A percentile compares a stretch with the other conserved stretches of the same genome.
phyloP scores from a whole-genome alignment of 352 stramenopile genomes.

The Saprolegnia parasitica region DNA sequence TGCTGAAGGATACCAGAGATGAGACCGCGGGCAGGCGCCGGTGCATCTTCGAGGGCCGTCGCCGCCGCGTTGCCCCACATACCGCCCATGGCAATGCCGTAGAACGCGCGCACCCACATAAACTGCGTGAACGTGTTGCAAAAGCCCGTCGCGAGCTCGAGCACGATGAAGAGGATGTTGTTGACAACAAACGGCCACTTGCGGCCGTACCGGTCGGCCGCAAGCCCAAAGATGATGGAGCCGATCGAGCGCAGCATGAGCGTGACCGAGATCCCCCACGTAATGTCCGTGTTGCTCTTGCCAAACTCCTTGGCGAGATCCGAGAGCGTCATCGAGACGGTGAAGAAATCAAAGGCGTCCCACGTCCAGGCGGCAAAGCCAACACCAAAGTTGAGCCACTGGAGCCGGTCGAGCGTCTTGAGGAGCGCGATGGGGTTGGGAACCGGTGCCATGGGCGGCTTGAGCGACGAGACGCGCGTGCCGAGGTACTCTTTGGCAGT shows the following conservation, averaged over 20 bases:
- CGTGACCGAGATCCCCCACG: constrained; percentile 50
- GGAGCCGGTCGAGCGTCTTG: constrained; percentile 36
- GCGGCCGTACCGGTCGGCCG: constrained; percentile 41
- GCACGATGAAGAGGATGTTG: constrained; percentile 42
- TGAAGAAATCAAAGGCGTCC: constrained; percentile 59
- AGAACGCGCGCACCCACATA: constrained; percentile 33
- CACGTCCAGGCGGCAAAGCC: constrained; percentile 42
- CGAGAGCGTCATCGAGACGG: constrained; percentile 43
- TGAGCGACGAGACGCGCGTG: constrained; percentile 33
- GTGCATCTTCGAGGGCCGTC: constrained; percentile 41
- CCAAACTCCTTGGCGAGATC: constrained; percentile 44
- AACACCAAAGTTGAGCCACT: constrained; percentile 39
- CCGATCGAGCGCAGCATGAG: constrained; percentile 49
- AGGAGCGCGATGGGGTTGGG: constrained; percentile 26
- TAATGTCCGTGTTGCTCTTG: constrained; percentile 42
- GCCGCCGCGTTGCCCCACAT: constrained; percentile 43
- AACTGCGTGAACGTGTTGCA: constrained; percentile 42
- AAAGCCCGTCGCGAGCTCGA: constrained; percentile 40
- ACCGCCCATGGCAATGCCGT: constrained; percentile 43
- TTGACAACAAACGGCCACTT: constrained; percentile 45
- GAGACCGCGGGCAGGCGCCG: constrained; percentile 37
- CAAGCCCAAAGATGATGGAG: constrained; percentile 41
- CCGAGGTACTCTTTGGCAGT: constrained; percentile 35
- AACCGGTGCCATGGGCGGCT: constrained; percentile 28
- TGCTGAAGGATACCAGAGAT: constrained; percentile 49